Conservation (phyloP, 768 basidiomycete genomes). For the Pleurotus platypus region DNA sequence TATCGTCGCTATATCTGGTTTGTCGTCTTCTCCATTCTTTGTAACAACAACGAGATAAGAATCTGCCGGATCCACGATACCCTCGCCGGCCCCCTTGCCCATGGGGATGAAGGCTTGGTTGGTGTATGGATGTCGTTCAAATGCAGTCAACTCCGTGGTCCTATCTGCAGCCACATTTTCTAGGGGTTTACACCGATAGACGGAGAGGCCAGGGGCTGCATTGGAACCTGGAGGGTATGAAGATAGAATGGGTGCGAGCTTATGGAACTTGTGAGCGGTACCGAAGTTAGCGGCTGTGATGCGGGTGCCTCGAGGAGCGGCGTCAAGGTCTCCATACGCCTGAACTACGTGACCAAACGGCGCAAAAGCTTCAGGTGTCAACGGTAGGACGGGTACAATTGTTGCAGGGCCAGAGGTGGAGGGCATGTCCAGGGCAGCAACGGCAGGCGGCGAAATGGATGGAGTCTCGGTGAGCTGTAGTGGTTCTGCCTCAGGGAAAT, state of each 20-base stretch:
- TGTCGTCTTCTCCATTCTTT: conserved; percentile 69
- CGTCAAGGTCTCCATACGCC: conserved; percentile 66
- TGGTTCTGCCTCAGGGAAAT: conserved; percentile 4
- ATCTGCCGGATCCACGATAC: conserved; percentile 42
- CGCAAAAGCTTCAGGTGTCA: conserved; percentile 84
- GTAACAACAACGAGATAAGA: conserved; percentile 87
- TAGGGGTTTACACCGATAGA: conserved; percentile 74
- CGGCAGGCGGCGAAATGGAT: background rate
- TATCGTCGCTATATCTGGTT: conserved; percentile 70
- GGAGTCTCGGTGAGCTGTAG: background rate
- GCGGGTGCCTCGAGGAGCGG: conserved; percentile 64
- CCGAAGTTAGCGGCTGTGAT: conserved; percentile 86
- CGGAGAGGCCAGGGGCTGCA: conserved; percentile 70
- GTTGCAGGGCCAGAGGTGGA: background rate
- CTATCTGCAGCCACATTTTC: conserved; percentile 43
- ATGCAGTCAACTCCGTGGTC: conserved; percentile 56
- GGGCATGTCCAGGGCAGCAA: background rate
- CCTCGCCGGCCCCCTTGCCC: conserved; percentile 55
- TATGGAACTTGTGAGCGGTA: conserved; percentile 91
- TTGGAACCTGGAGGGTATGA: conserved; percentile 57
- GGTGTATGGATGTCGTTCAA: conserved; percentile 88
- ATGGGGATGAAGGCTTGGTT: conserved; percentile 96
- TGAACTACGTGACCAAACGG: conserved; percentile 92
- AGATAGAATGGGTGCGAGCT: conserved; percentile 67
- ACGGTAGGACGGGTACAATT: conserved; percentile 53